These are phyloP conservation scores for Coprinopsis sp. DNA, from an alignment of 768 basidiomycete species.

Conservation along the genomic window DNA sequence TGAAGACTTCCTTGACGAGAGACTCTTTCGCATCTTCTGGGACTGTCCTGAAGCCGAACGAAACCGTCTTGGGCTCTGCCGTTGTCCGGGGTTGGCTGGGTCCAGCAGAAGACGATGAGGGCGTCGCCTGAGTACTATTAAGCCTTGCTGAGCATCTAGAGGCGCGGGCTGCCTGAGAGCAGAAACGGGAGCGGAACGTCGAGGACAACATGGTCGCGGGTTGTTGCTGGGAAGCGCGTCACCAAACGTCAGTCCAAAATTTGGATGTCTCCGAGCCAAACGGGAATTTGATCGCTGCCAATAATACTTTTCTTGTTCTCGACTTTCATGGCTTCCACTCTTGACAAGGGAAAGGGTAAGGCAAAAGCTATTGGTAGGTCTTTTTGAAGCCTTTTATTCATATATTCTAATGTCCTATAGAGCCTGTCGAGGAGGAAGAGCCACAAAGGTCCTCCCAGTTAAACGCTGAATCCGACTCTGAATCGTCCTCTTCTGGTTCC, in stretches of 20 bases:
- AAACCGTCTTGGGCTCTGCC: slow-evolving; percentile 49
- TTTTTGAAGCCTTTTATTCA: not conserved
- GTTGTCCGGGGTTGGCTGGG: slow-evolving; percentile 9
- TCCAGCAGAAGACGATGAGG: slow-evolving; percentile 6
- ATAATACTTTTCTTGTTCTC: slow-evolving; percentile 3
- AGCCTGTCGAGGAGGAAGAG: slow-evolving; percentile 15
- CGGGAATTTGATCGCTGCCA: not conserved
- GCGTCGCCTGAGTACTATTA: slow-evolving; percentile 21
- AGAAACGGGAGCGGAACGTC: slow-evolving; percentile 15
- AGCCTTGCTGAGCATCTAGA: slow-evolving; percentile 12
- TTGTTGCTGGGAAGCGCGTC: not conserved
- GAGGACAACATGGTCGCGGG: slow-evolving; percentile 7
- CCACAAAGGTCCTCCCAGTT: slow-evolving; percentile 1
- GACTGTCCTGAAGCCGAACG: slow-evolving; percentile 92
- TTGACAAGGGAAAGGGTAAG: slow-evolving; percentile 38
- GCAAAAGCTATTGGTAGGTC: slow-evolving; percentile 36
- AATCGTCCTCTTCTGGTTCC: slow-evolving; percentile 14
- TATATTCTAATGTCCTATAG: slow-evolving; percentile 6
- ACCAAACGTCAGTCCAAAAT: slow-evolving; percentile 2
- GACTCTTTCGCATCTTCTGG: slow-evolving; percentile 84
- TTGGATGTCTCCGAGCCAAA: slow-evolving; percentile 7
- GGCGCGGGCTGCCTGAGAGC: slow-evolving; percentile 14
- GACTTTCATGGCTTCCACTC: slow-evolving; percentile 13
- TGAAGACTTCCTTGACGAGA: slow-evolving; percentile 90
- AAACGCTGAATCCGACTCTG: slow-evolving; percentile 35